Evolutionary conservation across 2,329 filamentous ascomycete genomes (phyloP), one percentile per base, ranked within the genome.

Genomic region (Pestalotiopsis fici): DNA sequence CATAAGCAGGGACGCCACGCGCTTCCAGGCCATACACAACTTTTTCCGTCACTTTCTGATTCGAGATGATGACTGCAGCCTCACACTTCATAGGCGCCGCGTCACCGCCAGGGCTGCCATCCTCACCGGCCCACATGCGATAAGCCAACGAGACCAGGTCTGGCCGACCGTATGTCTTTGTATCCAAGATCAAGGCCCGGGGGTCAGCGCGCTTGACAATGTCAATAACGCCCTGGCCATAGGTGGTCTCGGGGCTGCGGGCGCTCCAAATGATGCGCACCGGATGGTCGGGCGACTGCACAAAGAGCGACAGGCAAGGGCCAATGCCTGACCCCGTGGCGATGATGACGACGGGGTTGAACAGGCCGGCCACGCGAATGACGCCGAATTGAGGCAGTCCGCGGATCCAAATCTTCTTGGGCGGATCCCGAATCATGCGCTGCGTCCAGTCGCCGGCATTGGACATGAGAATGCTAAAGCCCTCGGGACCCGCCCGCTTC

Each of bases 401-500:
- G n/a, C 87, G 84, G 63, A 86, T 84, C 86, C 86, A 91, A 50
- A 91, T 78, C 61, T 83, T 77, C 0, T 79, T 82, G 0, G 88
- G 87, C 9, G 86, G 86, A 50, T 82, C 77, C 43, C 81, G 76
- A 77, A 91, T 90, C 61, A 85, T 81, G 47, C 80, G 78, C 2
- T 78, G 76, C 0, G 90, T 91, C 89, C 89, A 92, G 78, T 91
- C 89, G 7, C 90, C 90, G 11, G 88, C 88, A 66, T 86, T 86
- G 64, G 87, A 89, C 35, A 91, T 82, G 31, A 91, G 77, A 31
- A 87, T 79, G 1, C 85, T 88, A 77, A 88, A 90, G 21, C 81
- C 83, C 66, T 81, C 54, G 27, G 28, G n/a, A n/a, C n/a, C 25
- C 4, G 43, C n/a, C 15, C 31, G 31, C 31, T 35, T 35, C 11